Evolutionary conservation across 208 protist species (phyloP).

Genomic region (Leishmania major): DNA sequence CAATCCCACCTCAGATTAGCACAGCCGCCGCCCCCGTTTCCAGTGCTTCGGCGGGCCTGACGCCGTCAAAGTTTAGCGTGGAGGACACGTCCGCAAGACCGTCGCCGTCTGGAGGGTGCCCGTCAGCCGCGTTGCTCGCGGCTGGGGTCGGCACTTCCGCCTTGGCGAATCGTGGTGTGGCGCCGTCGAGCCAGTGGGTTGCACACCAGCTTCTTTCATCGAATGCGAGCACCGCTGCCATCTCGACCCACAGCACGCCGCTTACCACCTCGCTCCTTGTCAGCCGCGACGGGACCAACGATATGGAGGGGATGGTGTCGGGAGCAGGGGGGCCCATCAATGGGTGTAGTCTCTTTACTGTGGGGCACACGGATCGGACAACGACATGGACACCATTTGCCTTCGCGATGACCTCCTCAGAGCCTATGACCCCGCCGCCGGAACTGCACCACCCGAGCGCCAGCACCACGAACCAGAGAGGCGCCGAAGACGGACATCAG

Average conservation of each 20-base stretch:
- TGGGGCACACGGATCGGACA: constrained; percentile 11
- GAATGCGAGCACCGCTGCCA: constrained; percentile 29
- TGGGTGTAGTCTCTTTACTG: constrained; percentile 1
- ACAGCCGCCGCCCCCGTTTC: not conserved
- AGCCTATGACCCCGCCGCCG: constrained; percentile 13
- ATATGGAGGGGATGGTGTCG: constrained; percentile 4
- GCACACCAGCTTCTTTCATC: constrained; percentile 30
- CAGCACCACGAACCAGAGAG: not conserved
- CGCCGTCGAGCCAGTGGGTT: constrained; percentile 7
- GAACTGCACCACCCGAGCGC: not conserved
- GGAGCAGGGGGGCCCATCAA: not conserved
- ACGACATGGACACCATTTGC: constrained; percentile 27
- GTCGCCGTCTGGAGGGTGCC: not conserved
- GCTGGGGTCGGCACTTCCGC: not conserved
- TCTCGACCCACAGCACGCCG: constrained; percentile 30
- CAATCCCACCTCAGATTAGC: constrained; percentile 10
- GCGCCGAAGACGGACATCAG: not conserved
- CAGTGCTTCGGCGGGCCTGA: constrained; percentile 3
- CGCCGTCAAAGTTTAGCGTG: constrained; percentile 26
- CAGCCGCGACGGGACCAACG: constrained; percentile 16
- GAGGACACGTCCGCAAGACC: constrained; percentile 28
- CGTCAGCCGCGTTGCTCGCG: not conserved
- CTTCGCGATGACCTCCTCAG: constrained; percentile 18
- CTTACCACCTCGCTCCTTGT: constrained; percentile 22
- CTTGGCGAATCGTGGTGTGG: not conserved